Evolutionary conservation across 306 rosid species (phyloP).

Genomic region (Medicago truncatula): MtrunA17r5.0-ANR NC_053045.1:63858001-63858500

Average conservation of each 20-base stretch:
- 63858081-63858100: slow-evolving; percentile 71
- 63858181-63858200: slow-evolving; percentile 46
- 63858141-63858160: slow-evolving; percentile 76
- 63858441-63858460: slow-evolving; percentile 61
- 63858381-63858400: slow-evolving; percentile 88
- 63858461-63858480: slow-evolving; percentile 55
- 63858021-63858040: slow-evolving; percentile 50
- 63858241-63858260: slow-evolving; percentile 75
- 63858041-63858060: slow-evolving; percentile 79
- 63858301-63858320: slow-evolving; percentile 93
- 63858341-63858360: slow-evolving; percentile 93
- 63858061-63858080: slow-evolving; percentile 90
- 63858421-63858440: slow-evolving; percentile 71
- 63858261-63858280: slow-evolving; percentile 88
- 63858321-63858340: slow-evolving; percentile 85
- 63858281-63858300: slow-evolving; percentile 95
- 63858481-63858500: slow-evolving; percentile 78
- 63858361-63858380: slow-evolving; percentile 99
- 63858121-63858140: slow-evolving; percentile 44
- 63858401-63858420: slow-evolving; percentile 64
- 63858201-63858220: slow-evolving; percentile 48
- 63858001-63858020: slow-evolving; percentile 39
- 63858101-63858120: slow-evolving; percentile 52
- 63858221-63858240: slow-evolving; percentile 46
- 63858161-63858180: slow-evolving; percentile 68